Evolutionary conservation across 2,329 filamentous ascomycete genomes (phyloP).

Genomic region (Colletotrichum godetiae): DNA sequence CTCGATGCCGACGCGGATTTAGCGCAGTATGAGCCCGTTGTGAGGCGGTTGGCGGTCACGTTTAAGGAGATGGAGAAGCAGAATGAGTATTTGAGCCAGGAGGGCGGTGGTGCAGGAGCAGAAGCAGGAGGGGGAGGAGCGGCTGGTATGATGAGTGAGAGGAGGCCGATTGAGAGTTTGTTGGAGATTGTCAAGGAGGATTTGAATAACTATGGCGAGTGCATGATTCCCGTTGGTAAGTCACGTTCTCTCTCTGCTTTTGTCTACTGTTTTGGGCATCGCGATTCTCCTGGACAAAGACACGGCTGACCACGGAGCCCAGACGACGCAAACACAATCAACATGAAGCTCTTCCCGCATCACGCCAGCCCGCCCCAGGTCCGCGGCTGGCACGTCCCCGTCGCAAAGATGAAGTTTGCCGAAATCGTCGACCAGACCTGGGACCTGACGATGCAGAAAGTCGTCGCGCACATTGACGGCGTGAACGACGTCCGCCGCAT

Average conservation of each 20-base stretch:
- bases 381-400: slow-evolving; percentile 89
- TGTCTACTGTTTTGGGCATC: neutral
- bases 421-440: slow-evolving; percentile 75
- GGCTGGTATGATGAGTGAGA: slow-evolving; percentile 27
- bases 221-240: slow-evolving; percentile 95
- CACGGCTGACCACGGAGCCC: slow-evolving; percentile 33
- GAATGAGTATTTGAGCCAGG: slow-evolving; percentile 81
- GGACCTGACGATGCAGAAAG: slow-evolving; percentile 82
- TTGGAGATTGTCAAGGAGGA: slow-evolving; percentile 87
- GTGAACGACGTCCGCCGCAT: slow-evolving; percentile 91
- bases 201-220: slow-evolving; percentile 96
- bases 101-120: slow-evolving; percentile 50
- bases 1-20: slow-evolving; percentile 76
- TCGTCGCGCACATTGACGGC: slow-evolving; percentile 89
- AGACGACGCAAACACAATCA: slow-evolving; percentile 95
- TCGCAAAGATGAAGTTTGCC: slow-evolving; percentile 75
- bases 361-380: slow-evolving; percentile 82
- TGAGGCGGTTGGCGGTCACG: slow-evolving; percentile 84
- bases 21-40: slow-evolving; percentile 84
- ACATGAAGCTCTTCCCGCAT: slow-evolving; percentile 93
- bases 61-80: slow-evolving; percentile 94
- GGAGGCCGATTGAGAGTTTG: slow-evolving; percentile 83
- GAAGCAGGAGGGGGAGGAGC: neutral
- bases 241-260: slow-evolving; percentile 34
- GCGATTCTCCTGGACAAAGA: neutral